A percentile compares a stretch with the other conserved stretches of the same genome.
Evolutionary conservation across 75 land plant genomes (phyloP).

Genomic region (Larix kaempferi): DNA sequence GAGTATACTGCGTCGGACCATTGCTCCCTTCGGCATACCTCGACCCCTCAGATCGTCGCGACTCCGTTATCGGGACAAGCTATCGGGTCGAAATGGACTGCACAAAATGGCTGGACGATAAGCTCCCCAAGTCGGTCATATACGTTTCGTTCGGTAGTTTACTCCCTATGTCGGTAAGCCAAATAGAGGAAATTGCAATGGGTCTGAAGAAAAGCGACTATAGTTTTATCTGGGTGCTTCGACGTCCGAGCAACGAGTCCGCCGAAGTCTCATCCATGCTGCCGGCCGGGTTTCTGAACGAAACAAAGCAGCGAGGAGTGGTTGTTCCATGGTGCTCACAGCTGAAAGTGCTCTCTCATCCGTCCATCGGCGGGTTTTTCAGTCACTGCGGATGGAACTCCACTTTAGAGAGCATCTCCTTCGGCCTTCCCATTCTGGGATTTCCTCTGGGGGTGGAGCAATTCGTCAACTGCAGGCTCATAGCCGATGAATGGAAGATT

Average conservation of each 20-base stretch:
- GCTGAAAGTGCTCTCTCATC: slow-evolving; percentile 21
- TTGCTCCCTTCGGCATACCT: neutral
- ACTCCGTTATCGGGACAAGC: neutral
- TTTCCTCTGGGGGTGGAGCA: slow-evolving; percentile 16
- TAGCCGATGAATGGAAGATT: neutral
- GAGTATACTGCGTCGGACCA: neutral
- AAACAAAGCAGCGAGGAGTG: slow-evolving; percentile 6
- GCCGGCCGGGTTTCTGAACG: slow-evolving; percentile 11
- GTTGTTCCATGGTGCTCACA: slow-evolving; percentile 24
- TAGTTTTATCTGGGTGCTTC: slow-evolving; percentile 18
- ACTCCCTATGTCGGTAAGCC: neutral
- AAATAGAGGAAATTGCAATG: neutral
- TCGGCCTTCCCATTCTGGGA: slow-evolving; percentile 24
- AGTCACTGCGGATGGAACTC: slow-evolving; percentile 46
- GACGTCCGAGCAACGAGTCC: neutral
- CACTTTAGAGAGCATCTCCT: slow-evolving; percentile 18
- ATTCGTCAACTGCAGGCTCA: neutral
- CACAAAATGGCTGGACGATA: neutral
- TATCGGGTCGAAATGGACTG: neutral
- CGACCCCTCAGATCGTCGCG: neutral
- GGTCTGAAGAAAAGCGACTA: neutral
- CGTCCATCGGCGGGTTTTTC: slow-evolving; percentile 32
- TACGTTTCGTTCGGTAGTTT: neutral
- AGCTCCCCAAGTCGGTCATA: neutral
- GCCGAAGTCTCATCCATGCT: neutral